Base-by-base conservation (phyloP, 495 filamentous ascomycete genomes). In the Penicillium desertorum region DNA sequence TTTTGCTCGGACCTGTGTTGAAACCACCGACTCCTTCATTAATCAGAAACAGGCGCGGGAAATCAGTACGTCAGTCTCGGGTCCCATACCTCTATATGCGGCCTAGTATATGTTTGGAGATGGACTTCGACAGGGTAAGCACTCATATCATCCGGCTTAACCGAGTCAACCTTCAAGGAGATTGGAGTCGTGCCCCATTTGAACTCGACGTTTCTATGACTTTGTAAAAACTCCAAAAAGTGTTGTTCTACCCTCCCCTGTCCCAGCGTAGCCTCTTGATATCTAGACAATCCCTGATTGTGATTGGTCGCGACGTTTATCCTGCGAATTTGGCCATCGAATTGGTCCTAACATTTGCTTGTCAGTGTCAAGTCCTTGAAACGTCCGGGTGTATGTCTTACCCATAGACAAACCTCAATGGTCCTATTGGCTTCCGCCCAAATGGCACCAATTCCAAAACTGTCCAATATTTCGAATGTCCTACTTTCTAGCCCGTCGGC, bases 381-480 rank as follows among this genome's bases (percentile, higher is more conserved):
- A 43, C 12, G 12, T 22, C 41, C 12, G 22, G 5, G 41, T 43
- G 41, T 37, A 42, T 42, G n/a, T 6, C 43, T 45, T 16, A 62
- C 59, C 69, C 70, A 72, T n/a, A 69, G 29, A 54, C 64, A 69
- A 25, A 69, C 59, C 42, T 71, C 62, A 19, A 69, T 36, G 71
- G 80, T 79, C 57, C 80, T 77, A 62, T 82, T 81, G 11, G 78
- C 69, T 57, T 85, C 83, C 50, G 79, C 80, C 80, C 78, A 82
- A 10, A 76, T 78, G 14, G 76, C 78, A 1, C 67, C 80, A 51
- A 87, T 75, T 12, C 79, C 83, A 60, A 87, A 81, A 56, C 79
- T 81, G 48, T 88, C 83, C 25, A 86, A 76, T 27, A 85, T 84
- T 62, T 86, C 83, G 11, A 84, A 60, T 19, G 72, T 83, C 17